Percentiles rank a stretch among this genome's conserved stretches.
Evolutionary conservation across 768 basidiomycete species (phyloP).

Genomic region (Cystoderma amianthinum): DNA sequence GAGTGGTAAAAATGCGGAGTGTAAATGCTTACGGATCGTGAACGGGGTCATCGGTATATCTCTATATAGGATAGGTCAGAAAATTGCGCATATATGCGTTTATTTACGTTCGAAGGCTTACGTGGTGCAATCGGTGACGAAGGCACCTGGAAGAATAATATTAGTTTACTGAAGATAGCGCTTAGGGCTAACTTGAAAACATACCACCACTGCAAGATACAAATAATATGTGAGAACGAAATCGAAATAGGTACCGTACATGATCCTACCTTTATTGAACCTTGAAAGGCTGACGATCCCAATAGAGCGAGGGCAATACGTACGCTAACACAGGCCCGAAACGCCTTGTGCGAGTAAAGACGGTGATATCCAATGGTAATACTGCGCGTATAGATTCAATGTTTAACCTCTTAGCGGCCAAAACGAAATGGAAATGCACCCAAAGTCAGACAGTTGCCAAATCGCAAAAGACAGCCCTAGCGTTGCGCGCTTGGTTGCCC

Average conservation of each 20-base stretch:
- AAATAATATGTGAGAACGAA: conserved; percentile 4
- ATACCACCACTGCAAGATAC: conserved; percentile 42
- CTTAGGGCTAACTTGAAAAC: no score
- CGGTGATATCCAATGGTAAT: conserved; percentile 77
- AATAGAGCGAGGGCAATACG: conserved; percentile 54
- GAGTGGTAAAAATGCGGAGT: not conserved
- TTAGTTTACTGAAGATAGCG: no score
- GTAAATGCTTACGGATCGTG: conserved; percentile 51
- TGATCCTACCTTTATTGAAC: conserved; percentile 62
- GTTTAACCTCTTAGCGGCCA: no score
- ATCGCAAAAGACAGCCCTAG: conserved; percentile 44
- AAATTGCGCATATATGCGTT: not conserved
- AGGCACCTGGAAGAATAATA: conserved; percentile 52
- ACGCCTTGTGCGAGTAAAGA: conserved; percentile 71
- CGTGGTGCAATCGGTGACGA: conserved; percentile 71
- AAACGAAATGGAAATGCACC: conserved; percentile 34
- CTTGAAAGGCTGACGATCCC: conserved; percentile 73
- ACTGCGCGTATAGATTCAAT: no score
- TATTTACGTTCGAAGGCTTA: conserved; percentile 27
- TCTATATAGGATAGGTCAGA: conserved; percentile 23
- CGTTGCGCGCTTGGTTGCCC: conserved; percentile 33
- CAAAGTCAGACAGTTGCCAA: conserved; percentile 70
- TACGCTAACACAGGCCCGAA: conserved; percentile 48
- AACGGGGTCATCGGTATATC: conserved; percentile 63
- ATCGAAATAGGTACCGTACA: not conserved